Base-by-base conservation (phyloP, 768 basidiomycete genomes). In the Neoboletus subvelutipes region DNA sequence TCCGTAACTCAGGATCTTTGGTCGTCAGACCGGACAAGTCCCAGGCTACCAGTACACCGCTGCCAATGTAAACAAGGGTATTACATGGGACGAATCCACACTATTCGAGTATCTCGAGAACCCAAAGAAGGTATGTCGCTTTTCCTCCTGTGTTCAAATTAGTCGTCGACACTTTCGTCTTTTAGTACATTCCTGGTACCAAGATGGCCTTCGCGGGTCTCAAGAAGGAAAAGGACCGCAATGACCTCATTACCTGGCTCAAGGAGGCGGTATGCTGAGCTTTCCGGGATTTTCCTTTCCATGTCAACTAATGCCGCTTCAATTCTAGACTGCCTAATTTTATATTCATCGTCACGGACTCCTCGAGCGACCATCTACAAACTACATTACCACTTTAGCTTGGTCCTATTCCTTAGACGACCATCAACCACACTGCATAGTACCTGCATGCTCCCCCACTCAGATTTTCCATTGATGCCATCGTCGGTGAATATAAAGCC, bases 161-260 rank as follows among this genome's bases (percentile, higher is more conserved):
- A 5, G 11, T 13, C 7, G 28, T 33, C 0, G 49, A 57, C 22
- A 1, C 22, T 41, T 31, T 3, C 22, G 1, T n/a, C 10, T 28
- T 45, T 45, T 57, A 92, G 90, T 94, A 94, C 78, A 95, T 95
- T 63, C 92, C 92, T 39, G 94, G 95, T 47, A 97, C 95, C 50
- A 97, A 96, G 80, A 98, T 98, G 95, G 95, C 94, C 56, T 98
- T 97, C 66, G 94, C 94, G 63, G 96, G 96, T 68, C 77, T 98
- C 73, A 98, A 98, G 88, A 98, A 98, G 85, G 92, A 92, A 11
- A 93, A 94, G 83, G 95, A 98, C 74, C 87, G 95, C 78, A 90
- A 86, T 72, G 95, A 98, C 78, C 86, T 98, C 67, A 83, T 98
- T 68, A 85, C 94, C 56, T 85, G 80, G 72, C 80, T 95, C 67